These are phyloP conservation scores for Mucuna pruriens DNA, from an alignment of 306 rosid species.

Conservation along the genomic window DNA sequence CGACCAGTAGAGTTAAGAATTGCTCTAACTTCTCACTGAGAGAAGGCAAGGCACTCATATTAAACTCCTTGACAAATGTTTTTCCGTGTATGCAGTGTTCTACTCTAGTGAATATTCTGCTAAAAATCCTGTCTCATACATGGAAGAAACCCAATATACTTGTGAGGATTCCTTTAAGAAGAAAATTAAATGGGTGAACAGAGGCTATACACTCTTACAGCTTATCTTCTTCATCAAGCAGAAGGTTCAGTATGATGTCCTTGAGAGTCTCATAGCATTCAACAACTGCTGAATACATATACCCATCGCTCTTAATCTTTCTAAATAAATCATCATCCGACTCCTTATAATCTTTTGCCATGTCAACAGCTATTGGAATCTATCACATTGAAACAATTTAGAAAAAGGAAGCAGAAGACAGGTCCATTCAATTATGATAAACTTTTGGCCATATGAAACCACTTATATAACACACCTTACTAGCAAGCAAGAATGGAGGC, in stretches of 20 bases:
- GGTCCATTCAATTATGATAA: conserved; percentile 18
- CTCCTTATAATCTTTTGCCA: conserved; percentile 90
- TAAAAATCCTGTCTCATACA: conserved; percentile 60
- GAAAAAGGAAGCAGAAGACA: conserved; percentile 29
- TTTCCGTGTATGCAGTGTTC: conserved; percentile 39
- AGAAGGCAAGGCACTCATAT: conserved; percentile 77
- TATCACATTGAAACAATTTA: conserved; percentile 47
- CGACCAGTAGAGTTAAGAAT: conserved; percentile 76
- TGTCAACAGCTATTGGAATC: conserved; percentile 98
- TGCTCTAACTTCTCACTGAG: conserved; percentile 91
- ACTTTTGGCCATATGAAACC: conserved; percentile 9
- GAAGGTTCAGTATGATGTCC: conserved; percentile 63
- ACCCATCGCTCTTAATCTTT: conserved; percentile 73
- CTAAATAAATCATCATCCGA: conserved; percentile 74
- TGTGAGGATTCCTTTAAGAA: conserved; percentile 12
- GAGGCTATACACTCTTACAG: conserved; percentile 53
- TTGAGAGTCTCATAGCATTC: conserved; percentile 91
- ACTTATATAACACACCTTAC: conserved; percentile 71
- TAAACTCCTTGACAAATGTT: conserved; percentile 64
- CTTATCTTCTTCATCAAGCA: conserved; percentile 59
- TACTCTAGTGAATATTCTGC: conserved; percentile 48
- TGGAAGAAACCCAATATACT: conserved; percentile 36
- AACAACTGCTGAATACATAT: conserved; percentile 86
- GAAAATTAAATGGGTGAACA: conserved; percentile 28
- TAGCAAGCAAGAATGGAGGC: conserved; percentile 99